Conservation (phyloP, 2,329 filamentous ascomycete species). For the Penicillium digitatum region DNA sequence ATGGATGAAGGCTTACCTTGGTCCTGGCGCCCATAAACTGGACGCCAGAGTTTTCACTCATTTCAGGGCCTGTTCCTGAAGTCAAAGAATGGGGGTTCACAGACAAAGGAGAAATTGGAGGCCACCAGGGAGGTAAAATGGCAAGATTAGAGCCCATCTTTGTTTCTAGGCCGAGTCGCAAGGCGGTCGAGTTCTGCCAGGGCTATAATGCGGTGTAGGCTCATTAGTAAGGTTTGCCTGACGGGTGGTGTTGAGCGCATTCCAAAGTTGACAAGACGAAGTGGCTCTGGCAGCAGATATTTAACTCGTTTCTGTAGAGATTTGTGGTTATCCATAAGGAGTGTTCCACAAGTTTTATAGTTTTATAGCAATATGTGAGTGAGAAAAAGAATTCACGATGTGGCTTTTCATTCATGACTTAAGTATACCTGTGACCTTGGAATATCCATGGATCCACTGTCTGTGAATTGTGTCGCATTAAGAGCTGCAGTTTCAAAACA, state of each 20-base stretch:
- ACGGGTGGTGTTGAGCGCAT: background rate
- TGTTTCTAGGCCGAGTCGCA: slow-evolving; percentile 7
- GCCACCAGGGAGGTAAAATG: background rate
- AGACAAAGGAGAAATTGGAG: slow-evolving; percentile 1
- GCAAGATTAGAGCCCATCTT: slow-evolving; percentile 3
- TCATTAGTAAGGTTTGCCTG: background rate
- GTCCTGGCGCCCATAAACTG: slow-evolving; percentile 38
- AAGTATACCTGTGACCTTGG: background rate
- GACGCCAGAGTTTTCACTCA: slow-evolving; percentile 38
- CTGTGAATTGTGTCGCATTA: slow-evolving; percentile 1
- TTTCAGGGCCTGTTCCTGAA: slow-evolving; percentile 16
- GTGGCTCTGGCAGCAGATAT: background rate
- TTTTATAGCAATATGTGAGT: background rate
- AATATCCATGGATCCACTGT: background rate
- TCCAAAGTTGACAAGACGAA: background rate
- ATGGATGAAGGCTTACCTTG: slow-evolving; percentile 32
- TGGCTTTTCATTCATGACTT: background rate
- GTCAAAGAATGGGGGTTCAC: background rate
- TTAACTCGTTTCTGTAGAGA: background rate
- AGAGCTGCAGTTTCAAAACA: slow-evolving; percentile 18
- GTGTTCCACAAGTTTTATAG: background rate
- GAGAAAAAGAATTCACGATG: background rate
- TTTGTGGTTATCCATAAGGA: background rate
- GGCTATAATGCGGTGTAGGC: background rate
- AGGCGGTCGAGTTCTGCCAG: background rate